Evolutionary conservation across 495 filamentous ascomycete genomes (phyloP).

Genomic region (Xylaria cubensis): DNA sequence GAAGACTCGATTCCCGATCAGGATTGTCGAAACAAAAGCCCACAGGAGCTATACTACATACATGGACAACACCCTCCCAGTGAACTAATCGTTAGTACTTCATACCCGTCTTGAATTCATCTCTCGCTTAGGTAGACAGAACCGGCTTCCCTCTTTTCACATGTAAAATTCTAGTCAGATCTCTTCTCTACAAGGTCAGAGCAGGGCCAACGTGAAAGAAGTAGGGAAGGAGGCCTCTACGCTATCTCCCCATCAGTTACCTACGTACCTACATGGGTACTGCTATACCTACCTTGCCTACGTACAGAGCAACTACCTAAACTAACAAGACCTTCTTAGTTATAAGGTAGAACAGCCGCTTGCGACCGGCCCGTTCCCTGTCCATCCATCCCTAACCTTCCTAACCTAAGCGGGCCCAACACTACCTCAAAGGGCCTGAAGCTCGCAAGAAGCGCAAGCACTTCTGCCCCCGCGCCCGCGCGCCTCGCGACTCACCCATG

Average conservation of each 20-base stretch:
- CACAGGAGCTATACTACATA: background rate
- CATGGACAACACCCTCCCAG: slow-evolving; percentile 1
- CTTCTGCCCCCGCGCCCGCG: background rate
- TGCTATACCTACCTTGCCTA: background rate
- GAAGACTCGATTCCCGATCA: background rate
- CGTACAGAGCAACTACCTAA: too few relatives aligned
- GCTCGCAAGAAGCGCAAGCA: slow-evolving; percentile 7
- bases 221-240: background rate
- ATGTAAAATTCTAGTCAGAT: background rate
- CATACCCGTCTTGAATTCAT: background rate
- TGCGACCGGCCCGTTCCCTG: slow-evolving; percentile 30
- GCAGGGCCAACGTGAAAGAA: background rate
- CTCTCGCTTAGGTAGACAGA: background rate
- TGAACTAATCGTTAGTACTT: background rate
- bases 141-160: background rate
- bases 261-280: background rate
- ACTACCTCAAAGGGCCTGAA: background rate
- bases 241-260: background rate
- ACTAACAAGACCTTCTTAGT: background rate
- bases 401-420: slow-evolving; percentile 13
- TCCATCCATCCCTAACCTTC: background rate
- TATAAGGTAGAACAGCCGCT: slow-evolving; percentile 27
- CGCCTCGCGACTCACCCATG: background rate
- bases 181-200: background rate
- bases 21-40: slow-evolving; percentile 14